Evolutionary conservation across 2,329 filamentous ascomycete genomes (phyloP), one percentile per base, ranked within the genome.

Genomic region (Epichloe coenophiala): DNA sequence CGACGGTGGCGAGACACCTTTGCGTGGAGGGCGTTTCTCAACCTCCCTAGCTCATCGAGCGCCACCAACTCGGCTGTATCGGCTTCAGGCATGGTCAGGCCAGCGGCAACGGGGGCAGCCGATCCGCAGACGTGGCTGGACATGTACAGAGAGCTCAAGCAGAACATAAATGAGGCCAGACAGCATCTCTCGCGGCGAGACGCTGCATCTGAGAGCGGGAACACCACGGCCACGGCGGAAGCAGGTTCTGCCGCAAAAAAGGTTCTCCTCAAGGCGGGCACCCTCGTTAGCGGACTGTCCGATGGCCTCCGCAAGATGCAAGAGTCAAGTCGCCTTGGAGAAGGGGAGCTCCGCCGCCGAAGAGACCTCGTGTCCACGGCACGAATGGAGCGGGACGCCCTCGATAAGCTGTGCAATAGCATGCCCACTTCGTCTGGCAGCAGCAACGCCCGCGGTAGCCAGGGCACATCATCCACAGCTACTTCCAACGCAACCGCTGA

Each of bases 81-180:
- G 46, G 71, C 76, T 0, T 65, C 68, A 2, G 71, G 70, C 3
- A 67, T 70, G 56, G 63, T 70, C 27, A 64, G 66, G 41, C 73
- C 63, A 40, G 63, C 67, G 21, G 60, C 64, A 5, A 59, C 60
- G 12, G 66, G 64, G 21, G 72, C 76, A 2, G 71, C 72, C 13
- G 81, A 84, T 60, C 81, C 81, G 1, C 76, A 76, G 3, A 81
- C 83, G 1, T 93, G 88, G 87, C 68, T 91, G 27, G 86, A 91
- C 61, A 72, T 87, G 50, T 82, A 89, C 61, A 70, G 78, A 27
- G 84, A 89, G 60, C 73, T 90, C 68, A 90, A 89, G 68, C 71
- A 73, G 15, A 75, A 78, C 55, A 54, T 68, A 11, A 65, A 68
- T 42, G 83, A 88, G 60, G 76, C 89, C 65, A 87, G 88, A 66